These are phyloP conservation scores for Meyerozyma elateridarum DNA, from an alignment of 1,139 yeast genomes.

Conservation along the genomic window DNA sequence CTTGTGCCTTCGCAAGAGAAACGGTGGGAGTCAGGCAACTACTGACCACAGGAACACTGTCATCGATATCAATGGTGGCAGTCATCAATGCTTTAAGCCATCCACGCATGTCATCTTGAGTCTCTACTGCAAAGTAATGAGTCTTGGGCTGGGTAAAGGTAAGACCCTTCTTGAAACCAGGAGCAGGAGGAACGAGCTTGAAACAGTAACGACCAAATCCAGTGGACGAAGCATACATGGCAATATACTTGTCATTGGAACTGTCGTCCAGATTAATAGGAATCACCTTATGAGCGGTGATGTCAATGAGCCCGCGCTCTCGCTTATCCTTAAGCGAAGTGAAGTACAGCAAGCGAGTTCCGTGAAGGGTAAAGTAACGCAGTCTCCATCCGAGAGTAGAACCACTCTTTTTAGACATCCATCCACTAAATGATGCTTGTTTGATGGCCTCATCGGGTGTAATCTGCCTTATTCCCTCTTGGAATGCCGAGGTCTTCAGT, in stretches of 20 bases:
- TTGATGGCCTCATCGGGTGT: constrained; percentile 77
- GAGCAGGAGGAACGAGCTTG: constrained; percentile 94
- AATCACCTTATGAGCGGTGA: constrained; percentile 88
- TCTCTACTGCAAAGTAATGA: constrained; percentile 93
- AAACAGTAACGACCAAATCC: constrained; percentile 92
- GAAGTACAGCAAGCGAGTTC: constrained; percentile 88
- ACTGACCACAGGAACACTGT: constrained; percentile 86
- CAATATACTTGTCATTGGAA: constrained; percentile 69
- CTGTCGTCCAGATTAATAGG: constrained; percentile 53
- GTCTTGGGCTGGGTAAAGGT: constrained; percentile 95
- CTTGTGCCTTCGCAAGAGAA: constrained; percentile 81
- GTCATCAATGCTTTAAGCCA: constrained; percentile 96
- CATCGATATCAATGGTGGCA: constrained; percentile 95
- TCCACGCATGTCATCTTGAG: constrained; percentile 83
- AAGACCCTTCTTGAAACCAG: constrained; percentile 91
- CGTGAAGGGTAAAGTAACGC: constrained; percentile 84
- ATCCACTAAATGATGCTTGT: constrained; percentile 77
- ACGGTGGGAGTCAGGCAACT: constrained; percentile 95
- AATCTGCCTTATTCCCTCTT: constrained; percentile 79
- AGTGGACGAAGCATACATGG: constrained; percentile 86
- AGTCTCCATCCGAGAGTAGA: constrained; percentile 89
- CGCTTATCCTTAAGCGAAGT: constrained; percentile 71
- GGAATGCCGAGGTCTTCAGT: constrained; percentile 84
- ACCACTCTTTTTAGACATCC: constrained; percentile 90
- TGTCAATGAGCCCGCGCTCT: constrained; percentile 91